Conservation (phyloP, 2,329 filamentous ascomycete species). For the Coniosporium tulheliwenetii region DNA sequence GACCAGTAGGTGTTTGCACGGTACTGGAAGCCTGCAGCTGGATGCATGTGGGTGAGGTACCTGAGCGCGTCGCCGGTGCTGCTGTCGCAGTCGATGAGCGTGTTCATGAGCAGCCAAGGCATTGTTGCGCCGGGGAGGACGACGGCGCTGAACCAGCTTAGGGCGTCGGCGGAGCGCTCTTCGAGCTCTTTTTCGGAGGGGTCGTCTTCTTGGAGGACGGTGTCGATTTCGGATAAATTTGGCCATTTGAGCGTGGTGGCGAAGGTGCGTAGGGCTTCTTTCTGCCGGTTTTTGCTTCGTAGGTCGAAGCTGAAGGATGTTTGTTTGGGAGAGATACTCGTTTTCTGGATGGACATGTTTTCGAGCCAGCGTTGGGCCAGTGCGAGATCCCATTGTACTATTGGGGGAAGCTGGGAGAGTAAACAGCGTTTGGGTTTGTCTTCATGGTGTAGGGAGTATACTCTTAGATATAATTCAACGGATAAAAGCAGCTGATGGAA, state of each 20-base stretch:
- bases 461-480: slow-evolving; percentile 55
- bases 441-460: slow-evolving; percentile 46
- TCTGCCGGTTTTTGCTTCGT: slow-evolving; percentile 49
- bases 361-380: slow-evolving; percentile 60
- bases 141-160: slow-evolving; percentile 64
- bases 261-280: slow-evolving; percentile 53
- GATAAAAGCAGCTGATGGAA: slow-evolving; percentile 65
- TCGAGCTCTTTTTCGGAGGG: slow-evolving; percentile 28
- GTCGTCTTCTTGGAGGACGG: slow-evolving; percentile 45
- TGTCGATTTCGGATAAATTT: slow-evolving; percentile 49
- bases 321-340: slow-evolving; percentile 27
- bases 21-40: slow-evolving; percentile 61
- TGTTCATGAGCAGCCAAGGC: slow-evolving; percentile 65
- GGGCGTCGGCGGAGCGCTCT: slow-evolving; percentile 53
- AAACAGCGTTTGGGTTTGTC: slow-evolving; percentile 50
- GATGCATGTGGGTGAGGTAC: slow-evolving; percentile 51
- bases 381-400: slow-evolving; percentile 57
- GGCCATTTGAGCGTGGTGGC: slow-evolving; percentile 64
- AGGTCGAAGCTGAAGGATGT: slow-evolving; percentile 44
- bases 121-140: slow-evolving; percentile 55
- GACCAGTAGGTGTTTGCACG: slow-evolving; percentile 67
- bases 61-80: slow-evolving; percentile 51
- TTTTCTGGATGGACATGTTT: slow-evolving; percentile 50
- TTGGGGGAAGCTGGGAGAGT: slow-evolving; percentile 48
- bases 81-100: slow-evolving; percentile 58